Conservation (phyloP, 495 filamentous ascomycete species). For the Xylaria palmicola region DNA sequence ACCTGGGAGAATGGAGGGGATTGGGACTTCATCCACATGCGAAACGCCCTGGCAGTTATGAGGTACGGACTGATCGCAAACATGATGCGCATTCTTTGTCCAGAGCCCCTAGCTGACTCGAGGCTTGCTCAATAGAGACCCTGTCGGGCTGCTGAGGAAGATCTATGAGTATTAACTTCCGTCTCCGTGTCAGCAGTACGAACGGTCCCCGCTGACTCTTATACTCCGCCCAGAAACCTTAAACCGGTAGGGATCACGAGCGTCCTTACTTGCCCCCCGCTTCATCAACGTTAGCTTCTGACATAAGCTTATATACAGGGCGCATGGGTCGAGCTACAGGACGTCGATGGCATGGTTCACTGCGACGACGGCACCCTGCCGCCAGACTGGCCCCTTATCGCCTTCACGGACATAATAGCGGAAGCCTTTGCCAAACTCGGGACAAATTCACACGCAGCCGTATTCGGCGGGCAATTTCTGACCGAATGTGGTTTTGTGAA, state of each 20-base stretch:
- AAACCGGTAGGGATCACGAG: constrained; percentile 33
- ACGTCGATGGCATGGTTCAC: constrained; percentile 38
- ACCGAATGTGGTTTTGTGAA: constrained; percentile 58
- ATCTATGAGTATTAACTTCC: constrained; percentile 31
- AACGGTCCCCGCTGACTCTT: constrained; percentile 9
- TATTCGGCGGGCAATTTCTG: constrained; percentile 50
- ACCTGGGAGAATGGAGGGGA: constrained; percentile 55
- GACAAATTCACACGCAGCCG: constrained; percentile 42
- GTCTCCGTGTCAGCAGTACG: background rate
- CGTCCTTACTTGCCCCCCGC: background rate
- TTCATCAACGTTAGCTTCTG: too few relatives aligned
- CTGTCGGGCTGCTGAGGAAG: constrained; percentile 32
- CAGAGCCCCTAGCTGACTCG: background rate
- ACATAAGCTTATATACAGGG: constrained; percentile 22
- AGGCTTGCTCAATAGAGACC: constrained; percentile 1
- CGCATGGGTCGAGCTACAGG: constrained; percentile 56
- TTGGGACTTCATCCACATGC: constrained; percentile 59
- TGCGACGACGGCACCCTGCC: constrained; percentile 46
- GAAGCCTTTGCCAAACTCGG: constrained; percentile 24
- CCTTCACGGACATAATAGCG: constrained; percentile 27
- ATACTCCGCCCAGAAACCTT: constrained; percentile 32
- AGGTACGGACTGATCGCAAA: too few relatives aligned
- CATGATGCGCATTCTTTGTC: too few relatives aligned
- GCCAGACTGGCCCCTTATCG: constrained; percentile 27
- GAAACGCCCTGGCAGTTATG: constrained; percentile 50